phyloP scores from a whole-genome alignment of 768 basidiomycete species.

The Mycena amicta region DNA sequence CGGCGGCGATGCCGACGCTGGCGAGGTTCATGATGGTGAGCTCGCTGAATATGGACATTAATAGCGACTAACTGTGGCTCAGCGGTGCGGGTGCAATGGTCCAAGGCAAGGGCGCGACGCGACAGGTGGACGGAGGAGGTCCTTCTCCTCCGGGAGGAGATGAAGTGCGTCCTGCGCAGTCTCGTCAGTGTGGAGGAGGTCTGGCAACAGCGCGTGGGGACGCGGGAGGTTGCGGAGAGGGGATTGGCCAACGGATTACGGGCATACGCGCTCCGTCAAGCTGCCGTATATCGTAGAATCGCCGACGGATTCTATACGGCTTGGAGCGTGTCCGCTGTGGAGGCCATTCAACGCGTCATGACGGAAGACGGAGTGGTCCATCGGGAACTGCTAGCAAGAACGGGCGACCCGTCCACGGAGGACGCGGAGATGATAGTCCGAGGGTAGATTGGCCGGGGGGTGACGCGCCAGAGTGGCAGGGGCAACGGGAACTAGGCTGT shows the following conservation, averaged over 20 bases:
- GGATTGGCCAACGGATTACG: neutral
- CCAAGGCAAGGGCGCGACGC: conserved; percentile 17
- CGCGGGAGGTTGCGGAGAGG: neutral
- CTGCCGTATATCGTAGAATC: neutral
- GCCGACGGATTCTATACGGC: neutral
- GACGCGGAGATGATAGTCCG: neutral
- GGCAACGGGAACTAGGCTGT: too few relatives aligned
- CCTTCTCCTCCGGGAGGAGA: conserved; percentile 23
- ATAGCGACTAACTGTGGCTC: neutral
- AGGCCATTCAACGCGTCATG: neutral
- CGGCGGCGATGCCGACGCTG: neutral
- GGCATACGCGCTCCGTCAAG: conserved; percentile 5
- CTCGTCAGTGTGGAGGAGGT: neutral
- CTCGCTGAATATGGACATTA: neutral
- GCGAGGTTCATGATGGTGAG: conserved; percentile 10
- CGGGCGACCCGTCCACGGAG: too few relatives aligned
- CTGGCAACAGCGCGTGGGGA: neutral
- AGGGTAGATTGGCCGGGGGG: too few relatives aligned
- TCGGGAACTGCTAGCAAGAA: too few relatives aligned
- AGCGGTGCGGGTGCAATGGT: conserved; percentile 25
- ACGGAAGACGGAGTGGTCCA: too few relatives aligned
- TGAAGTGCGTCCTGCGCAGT: conserved; percentile 11
- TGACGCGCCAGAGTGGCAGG: too few relatives aligned
- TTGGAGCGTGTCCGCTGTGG: neutral
- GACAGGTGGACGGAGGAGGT: conserved; percentile 26